These are phyloP conservation scores for Xylaria telfairii DNA, from an alignment of 495 filamentous ascomycete genomes.

Conservation along the genomic window DNA sequence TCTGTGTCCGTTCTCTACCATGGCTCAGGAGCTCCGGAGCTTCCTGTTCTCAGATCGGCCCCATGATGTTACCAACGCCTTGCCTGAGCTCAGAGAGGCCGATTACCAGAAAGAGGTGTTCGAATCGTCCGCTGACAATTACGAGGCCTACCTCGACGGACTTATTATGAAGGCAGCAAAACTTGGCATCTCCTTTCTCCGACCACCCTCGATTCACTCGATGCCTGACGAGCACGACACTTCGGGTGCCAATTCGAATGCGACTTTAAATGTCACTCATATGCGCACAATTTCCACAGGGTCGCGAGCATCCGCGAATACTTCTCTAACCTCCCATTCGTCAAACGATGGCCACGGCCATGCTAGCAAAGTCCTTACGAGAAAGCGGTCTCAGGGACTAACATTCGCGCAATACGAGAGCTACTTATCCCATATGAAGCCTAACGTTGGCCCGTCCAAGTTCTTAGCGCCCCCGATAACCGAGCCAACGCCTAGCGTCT, in stretches of 20 bases:
- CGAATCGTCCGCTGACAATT: conserved; percentile 39
- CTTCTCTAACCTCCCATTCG: conserved; percentile 44
- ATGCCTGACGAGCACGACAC: conserved; percentile 33
- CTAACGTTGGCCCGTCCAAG: conserved; percentile 45
- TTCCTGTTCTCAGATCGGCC: conserved; percentile 26
- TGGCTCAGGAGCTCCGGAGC: conserved; percentile 36
- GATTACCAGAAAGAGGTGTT: conserved; percentile 54
- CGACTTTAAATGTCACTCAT: conserved; percentile 42
- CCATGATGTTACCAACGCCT: conserved; percentile 23
- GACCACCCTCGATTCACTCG: conserved; percentile 33
- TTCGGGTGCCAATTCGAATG: conserved; percentile 45
- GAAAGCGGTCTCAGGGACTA: conserved; percentile 47
- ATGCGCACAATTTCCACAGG: conserved; percentile 44
- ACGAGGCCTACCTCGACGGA: conserved; percentile 49
- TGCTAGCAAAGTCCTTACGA: conserved; percentile 28
- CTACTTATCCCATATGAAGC: conserved; percentile 52
- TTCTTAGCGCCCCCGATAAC: conserved; percentile 33
- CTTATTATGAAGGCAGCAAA: conserved; percentile 46
- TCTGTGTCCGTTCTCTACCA: conserved; percentile 22
- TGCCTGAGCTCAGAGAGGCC: conserved; percentile 48
- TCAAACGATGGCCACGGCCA: conserved; percentile 32
- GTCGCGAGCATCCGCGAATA: conserved; percentile 42
- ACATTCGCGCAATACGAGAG: conserved; percentile 61
- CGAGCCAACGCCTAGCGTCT: conserved; percentile 36
- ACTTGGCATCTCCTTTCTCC: conserved; percentile 50